A percentile compares a stretch with the other conserved stretches of the same genome.
Evolutionary conservation across 345 rosid species (phyloP).

Genomic region (Viola odorata): DNA sequence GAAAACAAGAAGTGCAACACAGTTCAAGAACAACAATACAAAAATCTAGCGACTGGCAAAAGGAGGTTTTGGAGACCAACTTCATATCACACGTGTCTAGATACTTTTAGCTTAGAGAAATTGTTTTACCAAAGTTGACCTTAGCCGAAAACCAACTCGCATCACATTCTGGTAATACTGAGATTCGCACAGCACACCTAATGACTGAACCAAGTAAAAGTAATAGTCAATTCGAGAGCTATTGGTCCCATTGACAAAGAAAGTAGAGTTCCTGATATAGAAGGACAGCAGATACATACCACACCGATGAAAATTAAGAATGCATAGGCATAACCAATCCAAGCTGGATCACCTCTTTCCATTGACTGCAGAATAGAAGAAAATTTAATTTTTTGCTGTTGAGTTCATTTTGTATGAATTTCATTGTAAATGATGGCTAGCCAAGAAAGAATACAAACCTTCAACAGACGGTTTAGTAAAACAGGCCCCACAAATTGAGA

Average conservation of each 20-base stretch:
- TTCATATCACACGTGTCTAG: background rate
- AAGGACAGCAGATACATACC: slow-evolving; percentile 15
- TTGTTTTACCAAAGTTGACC: slow-evolving; percentile 27
- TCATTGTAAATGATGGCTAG: background rate
- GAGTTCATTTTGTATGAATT: too few species aligned
- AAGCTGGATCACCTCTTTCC: slow-evolving; percentile 29
- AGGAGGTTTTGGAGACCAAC: too few species aligned
- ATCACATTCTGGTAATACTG: slow-evolving; percentile 27
- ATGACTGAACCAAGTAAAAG: slow-evolving; percentile 42
- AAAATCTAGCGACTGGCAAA: too few species aligned
- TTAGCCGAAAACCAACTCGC: slow-evolving; percentile 25
- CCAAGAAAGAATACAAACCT: slow-evolving; percentile 16
- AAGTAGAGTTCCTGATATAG: background rate
- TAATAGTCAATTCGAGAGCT: slow-evolving; percentile 14
- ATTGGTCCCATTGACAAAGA: background rate
- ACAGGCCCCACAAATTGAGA: slow-evolving; percentile 28
- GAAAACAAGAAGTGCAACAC: background rate
- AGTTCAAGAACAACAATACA: too few species aligned
- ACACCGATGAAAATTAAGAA: slow-evolving; percentile 27
- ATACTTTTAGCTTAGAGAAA: background rate
- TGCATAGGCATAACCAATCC: slow-evolving; percentile 29
- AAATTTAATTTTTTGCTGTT: background rate
- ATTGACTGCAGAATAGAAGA: slow-evolving; percentile 10
- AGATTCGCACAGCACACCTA: slow-evolving; percentile 24
- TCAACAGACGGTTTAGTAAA: slow-evolving; percentile 20